Evolutionary conservation across 2,329 filamentous ascomycete genomes (phyloP), one percentile per base, ranked within the genome.

Genomic region (Aureobasidium sp.): DNA sequence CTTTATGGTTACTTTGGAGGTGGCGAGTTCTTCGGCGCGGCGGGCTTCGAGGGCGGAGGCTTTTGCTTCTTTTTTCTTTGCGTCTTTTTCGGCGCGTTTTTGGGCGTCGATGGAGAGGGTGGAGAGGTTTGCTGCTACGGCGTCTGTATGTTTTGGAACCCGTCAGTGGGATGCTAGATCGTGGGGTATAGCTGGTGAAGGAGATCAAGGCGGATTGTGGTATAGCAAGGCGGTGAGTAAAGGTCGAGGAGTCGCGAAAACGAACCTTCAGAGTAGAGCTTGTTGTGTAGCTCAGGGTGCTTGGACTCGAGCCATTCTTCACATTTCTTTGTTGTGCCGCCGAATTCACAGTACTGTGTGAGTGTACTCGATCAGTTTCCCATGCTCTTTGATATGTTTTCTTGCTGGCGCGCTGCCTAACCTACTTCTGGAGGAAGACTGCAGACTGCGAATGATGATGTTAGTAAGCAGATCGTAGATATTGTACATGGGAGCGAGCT

Each of bases 11-110:
- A 99, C 79, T 71, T 91, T 88, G 66, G 88, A 90, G 64, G 88
- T 85, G 41, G 91, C 90, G 68, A 93, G 88, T 71, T 88, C 87
- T 73, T 92, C 90, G 29, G 86, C 87, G 66, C 92, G 87, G 72
- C 91, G 91, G 65, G 87, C 85, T 76, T 96, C 93, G 25, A 86
- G 87, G 30, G 91, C 87, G 66, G 91, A 90, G 58, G 94, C 94
- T 79, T 96, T 97, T 62, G 91, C 90, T 41, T 93, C 89, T 78
- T 99, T 97, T 82, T 97, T 99, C 70, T 91, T 87, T 37, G 93
- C 91, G 75, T 99, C 94, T 76, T 97, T 97, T 66, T 91, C 91
- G 61, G 92, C 93, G 69, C 93, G 89, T 79, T 97, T 93, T 75
- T 96, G 91, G 57, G 91, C 93, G 65, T 94, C 91, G 72, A 97